Conservation (phyloP, 2,329 filamentous ascomycete genomes). For the Ceratocystis destructans region DNA sequence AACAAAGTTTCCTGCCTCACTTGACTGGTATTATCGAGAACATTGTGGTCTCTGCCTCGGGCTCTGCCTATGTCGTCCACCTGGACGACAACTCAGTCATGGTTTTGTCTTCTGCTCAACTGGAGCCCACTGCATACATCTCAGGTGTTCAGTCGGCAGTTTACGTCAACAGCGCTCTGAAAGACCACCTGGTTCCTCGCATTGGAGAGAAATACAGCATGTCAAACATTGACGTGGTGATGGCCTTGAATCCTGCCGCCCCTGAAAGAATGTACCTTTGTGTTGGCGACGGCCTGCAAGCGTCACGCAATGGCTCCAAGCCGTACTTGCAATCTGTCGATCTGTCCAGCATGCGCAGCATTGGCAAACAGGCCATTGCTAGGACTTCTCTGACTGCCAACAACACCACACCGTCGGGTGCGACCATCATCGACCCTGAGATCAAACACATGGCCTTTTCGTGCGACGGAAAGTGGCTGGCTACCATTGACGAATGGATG, state of each 20-base stretch:
- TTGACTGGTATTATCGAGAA: constrained; percentile 73
- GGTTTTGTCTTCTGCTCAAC: constrained; percentile 76
- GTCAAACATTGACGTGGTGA: constrained; percentile 31
- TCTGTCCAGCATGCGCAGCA: constrained; percentile 59
- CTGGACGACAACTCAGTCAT: constrained; percentile 87
- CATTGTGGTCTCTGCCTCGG: constrained; percentile 64
- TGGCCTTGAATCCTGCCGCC: constrained; percentile 47
- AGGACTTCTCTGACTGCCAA: constrained; percentile 75
- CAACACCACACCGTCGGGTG: constrained; percentile 53
- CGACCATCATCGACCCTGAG: constrained; percentile 61
- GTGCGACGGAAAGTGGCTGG: constrained; percentile 74
- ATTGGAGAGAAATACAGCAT: constrained; percentile 23
- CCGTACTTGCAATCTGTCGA: constrained; percentile 73
- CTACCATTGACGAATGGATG: constrained; percentile 81
- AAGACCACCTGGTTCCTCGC: constrained; percentile 40
- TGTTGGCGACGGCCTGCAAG: constrained; percentile 48
- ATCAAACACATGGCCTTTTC: constrained; percentile 65
- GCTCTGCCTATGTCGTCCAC: constrained; percentile 70
- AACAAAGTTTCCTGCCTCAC: constrained; percentile 77
- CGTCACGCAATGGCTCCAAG: constrained; percentile 37
- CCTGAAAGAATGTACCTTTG: constrained; percentile 54
- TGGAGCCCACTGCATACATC: constrained; percentile 72
- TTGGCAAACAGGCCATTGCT: constrained; percentile 77
- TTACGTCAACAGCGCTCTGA: constrained; percentile 36
- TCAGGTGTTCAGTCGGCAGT: constrained; percentile 62